A percentile compares a stretch with the other conserved stretches of the same genome.
Evolutionary conservation across 2,329 filamentous ascomycete genomes (phyloP).

Genomic region (Hypoxylon sp.): DNA sequence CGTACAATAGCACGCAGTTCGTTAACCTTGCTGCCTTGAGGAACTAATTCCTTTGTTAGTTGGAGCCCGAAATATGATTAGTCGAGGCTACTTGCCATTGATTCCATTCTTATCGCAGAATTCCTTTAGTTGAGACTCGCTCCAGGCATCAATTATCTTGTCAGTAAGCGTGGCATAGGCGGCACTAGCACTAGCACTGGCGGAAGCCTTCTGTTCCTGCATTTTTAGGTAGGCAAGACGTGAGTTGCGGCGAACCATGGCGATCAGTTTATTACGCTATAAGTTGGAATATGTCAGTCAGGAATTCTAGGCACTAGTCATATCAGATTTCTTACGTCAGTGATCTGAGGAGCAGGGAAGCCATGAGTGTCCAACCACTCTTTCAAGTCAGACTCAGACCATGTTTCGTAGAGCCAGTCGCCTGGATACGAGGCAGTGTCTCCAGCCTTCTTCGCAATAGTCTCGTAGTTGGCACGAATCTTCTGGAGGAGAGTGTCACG

Average conservation of each 20-base stretch:
- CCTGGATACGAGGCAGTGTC: slow-evolving; percentile 90
- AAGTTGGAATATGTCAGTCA: slow-evolving; percentile 38
- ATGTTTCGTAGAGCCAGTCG: slow-evolving; percentile 92
- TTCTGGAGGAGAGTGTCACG: slow-evolving; percentile 86
- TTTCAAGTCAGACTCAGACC: slow-evolving; percentile 95
- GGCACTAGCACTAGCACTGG: slow-evolving; percentile 75
- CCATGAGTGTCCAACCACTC: slow-evolving; percentile 92
- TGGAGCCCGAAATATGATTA: not conserved
- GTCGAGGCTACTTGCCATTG: slow-evolving; percentile 54
- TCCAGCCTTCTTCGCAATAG: slow-evolving; percentile 78
- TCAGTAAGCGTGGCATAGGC: slow-evolving; percentile 84
- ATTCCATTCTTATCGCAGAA: slow-evolving; percentile 94
- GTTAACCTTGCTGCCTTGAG: slow-evolving; percentile 91
- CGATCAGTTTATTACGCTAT: slow-evolving; percentile 87
- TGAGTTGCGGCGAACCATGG: slow-evolving; percentile 90
- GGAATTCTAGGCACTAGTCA: not conserved
- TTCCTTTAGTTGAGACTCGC: slow-evolving; percentile 88
- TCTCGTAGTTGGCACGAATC: slow-evolving; percentile 85
- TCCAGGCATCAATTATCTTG: slow-evolving; percentile 89
- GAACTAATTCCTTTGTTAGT: slow-evolving; percentile 69
- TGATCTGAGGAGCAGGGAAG: slow-evolving; percentile 86
- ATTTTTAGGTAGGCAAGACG: slow-evolving; percentile 80
- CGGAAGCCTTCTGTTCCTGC: slow-evolving; percentile 72
- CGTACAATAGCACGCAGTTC: slow-evolving; percentile 91
- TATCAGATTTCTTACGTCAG: slow-evolving; percentile 60